Conservation (phyloP, 129 eudicot species). For the Cynara cardunculus region DNA sequence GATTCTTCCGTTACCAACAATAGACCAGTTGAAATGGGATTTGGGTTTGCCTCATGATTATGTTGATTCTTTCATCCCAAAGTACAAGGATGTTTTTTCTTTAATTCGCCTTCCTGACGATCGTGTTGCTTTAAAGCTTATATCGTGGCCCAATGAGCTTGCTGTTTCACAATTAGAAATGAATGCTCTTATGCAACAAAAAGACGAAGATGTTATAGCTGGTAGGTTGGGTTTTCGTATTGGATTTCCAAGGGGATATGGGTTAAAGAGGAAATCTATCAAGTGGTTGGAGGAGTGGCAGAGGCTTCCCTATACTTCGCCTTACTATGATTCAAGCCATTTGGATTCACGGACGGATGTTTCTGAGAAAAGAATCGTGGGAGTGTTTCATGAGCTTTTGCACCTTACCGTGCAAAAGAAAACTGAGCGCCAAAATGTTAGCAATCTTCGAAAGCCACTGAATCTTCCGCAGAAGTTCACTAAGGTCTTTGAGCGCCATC, state of each 20-base stretch:
- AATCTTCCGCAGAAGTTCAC: slow-evolving; percentile 87
- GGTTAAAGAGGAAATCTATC: slow-evolving; percentile 67
- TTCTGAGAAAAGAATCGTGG: slow-evolving; percentile 82
- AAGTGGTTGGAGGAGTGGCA: slow-evolving; percentile 94
- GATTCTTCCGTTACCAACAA: slow-evolving; percentile 65
- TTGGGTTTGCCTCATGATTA: slow-evolving; percentile 80
- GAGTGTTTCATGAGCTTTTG: slow-evolving; percentile 91
- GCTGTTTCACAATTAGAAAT: slow-evolving; percentile 66
- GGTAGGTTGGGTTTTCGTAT: slow-evolving; percentile 56
- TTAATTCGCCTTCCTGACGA: slow-evolving; percentile 52
- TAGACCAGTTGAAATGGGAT: slow-evolving; percentile 93
- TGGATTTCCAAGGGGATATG: slow-evolving; percentile 85
- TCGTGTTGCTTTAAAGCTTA: slow-evolving; percentile 69
- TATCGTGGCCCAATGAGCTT: slow-evolving; percentile 43
- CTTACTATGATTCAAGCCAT: slow-evolving; percentile 69
- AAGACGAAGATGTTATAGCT: slow-evolving; percentile 18
- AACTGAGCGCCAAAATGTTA: slow-evolving; percentile 71
- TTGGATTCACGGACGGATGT: slow-evolving; percentile 87
- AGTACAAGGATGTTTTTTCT: slow-evolving; percentile 43
- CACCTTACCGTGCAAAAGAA: slow-evolving; percentile 61
- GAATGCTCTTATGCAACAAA: slow-evolving; percentile 16
- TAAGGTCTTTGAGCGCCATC: slow-evolving; percentile 95
- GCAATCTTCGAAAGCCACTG: slow-evolving; percentile 69
- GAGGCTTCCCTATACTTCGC: slow-evolving; percentile 78
- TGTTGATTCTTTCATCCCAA: slow-evolving; percentile 39